A percentile compares a stretch with the other conserved stretches of the same genome.
Conservation (phyloP, 495 filamentous ascomycete genomes). For the Chaetomium fimeti region DNA sequence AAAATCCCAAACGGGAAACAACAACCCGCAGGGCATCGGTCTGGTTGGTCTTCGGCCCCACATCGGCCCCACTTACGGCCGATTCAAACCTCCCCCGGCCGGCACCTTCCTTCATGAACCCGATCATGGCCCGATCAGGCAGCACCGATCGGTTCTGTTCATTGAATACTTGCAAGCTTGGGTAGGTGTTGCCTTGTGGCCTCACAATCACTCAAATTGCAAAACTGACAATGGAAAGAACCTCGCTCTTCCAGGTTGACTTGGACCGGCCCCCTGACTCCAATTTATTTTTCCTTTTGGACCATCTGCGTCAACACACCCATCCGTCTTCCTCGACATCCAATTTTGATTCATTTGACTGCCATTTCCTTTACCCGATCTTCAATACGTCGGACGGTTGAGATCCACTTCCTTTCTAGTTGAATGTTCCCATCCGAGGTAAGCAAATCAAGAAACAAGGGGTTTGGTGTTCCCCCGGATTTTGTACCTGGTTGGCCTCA, state of each 20-base stretch:
- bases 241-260: too few species aligned
- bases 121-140: not conserved
- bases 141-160: not conserved
- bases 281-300: too few species aligned
- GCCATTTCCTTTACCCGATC: not conserved
- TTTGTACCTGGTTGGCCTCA: too few species aligned
- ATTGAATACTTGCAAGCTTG: not conserved
- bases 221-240: not conserved
- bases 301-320: too few species aligned
- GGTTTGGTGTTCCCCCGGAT: not conserved
- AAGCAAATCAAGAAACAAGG: not conserved
- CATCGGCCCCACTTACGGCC: constrained; percentile 9
- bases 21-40: not conserved
- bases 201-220: not conserved
- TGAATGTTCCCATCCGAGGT: not conserved
- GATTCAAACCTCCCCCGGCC: not conserved
- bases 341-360: not conserved
- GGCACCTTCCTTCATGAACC: constrained; percentile 12
- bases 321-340: not conserved
- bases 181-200: not conserved
- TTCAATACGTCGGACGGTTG: not conserved
- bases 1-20: constrained; percentile 5
- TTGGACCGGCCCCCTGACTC: too few species aligned
- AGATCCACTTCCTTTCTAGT: not conserved
- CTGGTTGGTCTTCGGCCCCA: not conserved